phyloP scores from a whole-genome alignment of 2,329 filamentous ascomycete species.

The Cladosporium colombiae region DNA sequence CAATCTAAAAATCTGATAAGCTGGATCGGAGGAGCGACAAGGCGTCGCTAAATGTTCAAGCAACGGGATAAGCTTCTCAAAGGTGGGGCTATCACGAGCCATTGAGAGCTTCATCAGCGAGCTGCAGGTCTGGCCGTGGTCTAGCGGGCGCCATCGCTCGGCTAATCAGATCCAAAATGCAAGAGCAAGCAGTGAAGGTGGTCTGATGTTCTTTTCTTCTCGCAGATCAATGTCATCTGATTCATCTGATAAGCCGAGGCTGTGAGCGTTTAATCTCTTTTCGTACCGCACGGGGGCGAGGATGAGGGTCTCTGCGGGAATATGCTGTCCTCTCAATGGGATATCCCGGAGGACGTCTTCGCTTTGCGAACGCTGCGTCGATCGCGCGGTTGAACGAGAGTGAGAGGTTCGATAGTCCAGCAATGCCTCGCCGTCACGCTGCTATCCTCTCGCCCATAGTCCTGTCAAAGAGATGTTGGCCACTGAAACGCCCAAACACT shows the following conservation, averaged over 20 bases:
- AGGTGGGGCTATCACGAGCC: slow-evolving; percentile 10
- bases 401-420: not conserved
- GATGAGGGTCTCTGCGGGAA: not conserved
- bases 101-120: not conserved
- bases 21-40: not conserved
- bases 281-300: not conserved
- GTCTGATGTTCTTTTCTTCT: not conserved
- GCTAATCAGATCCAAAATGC: not conserved
- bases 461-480: not conserved
- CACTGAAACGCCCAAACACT: not conserved
- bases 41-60: slow-evolving; percentile 10
- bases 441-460: not conserved
- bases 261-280: not conserved
- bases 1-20: slow-evolving; percentile 5
- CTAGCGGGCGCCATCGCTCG: slow-evolving; percentile 8
- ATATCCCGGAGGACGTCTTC: not conserved
- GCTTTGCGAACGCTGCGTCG: not conserved
- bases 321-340: not conserved
- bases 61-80: not conserved
- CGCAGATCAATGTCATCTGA: not conserved
- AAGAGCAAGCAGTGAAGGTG: not conserved
- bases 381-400: not conserved
- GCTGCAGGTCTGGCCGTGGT: slow-evolving; percentile 6
- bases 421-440: not conserved
- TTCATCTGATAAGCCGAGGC: not conserved